Percentiles rank a stretch among this genome's conserved stretches.
Evolutionary conservation across 2,329 filamentous ascomycete species (phyloP).

Genomic region (Pseudogymnoascus sp.): DNA sequence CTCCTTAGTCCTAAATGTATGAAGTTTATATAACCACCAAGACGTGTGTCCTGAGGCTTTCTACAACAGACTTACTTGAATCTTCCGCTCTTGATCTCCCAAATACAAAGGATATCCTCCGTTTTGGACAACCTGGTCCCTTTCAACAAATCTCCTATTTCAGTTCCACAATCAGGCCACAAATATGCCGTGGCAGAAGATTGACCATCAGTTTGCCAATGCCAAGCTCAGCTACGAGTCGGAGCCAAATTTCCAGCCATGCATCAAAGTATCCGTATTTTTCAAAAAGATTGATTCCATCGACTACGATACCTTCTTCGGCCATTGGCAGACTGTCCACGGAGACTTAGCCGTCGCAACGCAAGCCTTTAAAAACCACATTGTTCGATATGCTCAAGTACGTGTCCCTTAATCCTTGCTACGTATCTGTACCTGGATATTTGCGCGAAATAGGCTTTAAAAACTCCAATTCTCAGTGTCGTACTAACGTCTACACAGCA

Average conservation of each 20-base stretch:
- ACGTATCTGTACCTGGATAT: not conserved
- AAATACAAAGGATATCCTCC: not conserved
- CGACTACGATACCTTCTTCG: constrained; percentile 9
- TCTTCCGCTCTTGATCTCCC: not conserved
- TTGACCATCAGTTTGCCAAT: constrained; percentile 9
- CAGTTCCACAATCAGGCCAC: not conserved
- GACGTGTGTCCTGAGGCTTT: not conserved
- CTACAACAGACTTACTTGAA: not conserved
- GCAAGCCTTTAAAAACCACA: constrained; percentile 7
- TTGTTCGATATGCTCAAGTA: constrained; percentile 11
- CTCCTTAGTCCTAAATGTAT: not conserved
- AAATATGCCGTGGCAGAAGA: constrained; percentile 9
- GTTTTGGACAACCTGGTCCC: not conserved
- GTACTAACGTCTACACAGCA: not conserved
- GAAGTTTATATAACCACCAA: not conserved
- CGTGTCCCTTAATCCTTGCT: not conserved
- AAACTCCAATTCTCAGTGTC: not conserved
- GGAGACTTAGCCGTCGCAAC: constrained; percentile 10
- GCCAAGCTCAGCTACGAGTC: constrained; percentile 10
- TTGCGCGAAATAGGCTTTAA: not conserved
- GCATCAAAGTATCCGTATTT: constrained; percentile 12
- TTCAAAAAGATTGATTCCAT: constrained; percentile 10
- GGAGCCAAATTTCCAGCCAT: constrained; percentile 10
- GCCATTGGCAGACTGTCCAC: constrained; percentile 12
- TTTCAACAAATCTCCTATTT: not conserved